Percentiles rank a stretch among this genome's conserved stretches.
Conservation (phyloP, 495 filamentous ascomycete genomes). For the Bacidia gigantensis region DNA sequence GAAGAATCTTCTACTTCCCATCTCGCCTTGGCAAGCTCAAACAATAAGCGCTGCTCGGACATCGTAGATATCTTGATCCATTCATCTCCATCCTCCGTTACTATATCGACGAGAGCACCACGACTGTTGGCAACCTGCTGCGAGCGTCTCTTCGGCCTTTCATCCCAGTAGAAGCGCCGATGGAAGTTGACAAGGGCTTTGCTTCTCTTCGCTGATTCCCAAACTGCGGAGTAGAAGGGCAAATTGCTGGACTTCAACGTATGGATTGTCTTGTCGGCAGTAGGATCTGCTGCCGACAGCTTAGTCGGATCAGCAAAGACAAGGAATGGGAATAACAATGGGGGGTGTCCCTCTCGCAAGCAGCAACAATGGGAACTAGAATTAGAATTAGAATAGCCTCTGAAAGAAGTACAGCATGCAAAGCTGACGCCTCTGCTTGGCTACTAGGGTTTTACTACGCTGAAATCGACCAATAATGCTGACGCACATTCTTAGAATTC, state of each 20-base stretch:
- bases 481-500: neutral
- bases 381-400: conserved; percentile 1
- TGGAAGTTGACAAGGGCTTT: conserved; percentile 36
- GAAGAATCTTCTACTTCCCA: conserved; percentile 33
- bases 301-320: conserved; percentile 2
- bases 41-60: conserved; percentile 40
- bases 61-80: conserved; percentile 52
- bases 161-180: conserved; percentile 42
- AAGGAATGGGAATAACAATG: neutral
- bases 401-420: neutral
- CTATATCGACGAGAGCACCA: conserved; percentile 35
- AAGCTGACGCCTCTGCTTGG: neutral
- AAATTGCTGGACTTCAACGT: conserved; percentile 43
- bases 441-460: neutral
- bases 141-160: conserved; percentile 13
- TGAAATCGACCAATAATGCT: neutral
- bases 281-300: conserved; percentile 18
- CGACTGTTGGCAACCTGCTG: conserved; percentile 20
- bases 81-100: conserved; percentile 39
- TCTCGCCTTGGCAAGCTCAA: conserved; percentile 51
- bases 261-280: conserved; percentile 25
- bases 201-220: conserved; percentile 35
- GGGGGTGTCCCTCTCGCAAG: neutral
- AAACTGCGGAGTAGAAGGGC: conserved; percentile 42
- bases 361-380: neutral